These are phyloP conservation scores for Schizothecium vesticola DNA, from an alignment of 495 filamentous ascomycete species.

Conservation along the genomic window DNA sequence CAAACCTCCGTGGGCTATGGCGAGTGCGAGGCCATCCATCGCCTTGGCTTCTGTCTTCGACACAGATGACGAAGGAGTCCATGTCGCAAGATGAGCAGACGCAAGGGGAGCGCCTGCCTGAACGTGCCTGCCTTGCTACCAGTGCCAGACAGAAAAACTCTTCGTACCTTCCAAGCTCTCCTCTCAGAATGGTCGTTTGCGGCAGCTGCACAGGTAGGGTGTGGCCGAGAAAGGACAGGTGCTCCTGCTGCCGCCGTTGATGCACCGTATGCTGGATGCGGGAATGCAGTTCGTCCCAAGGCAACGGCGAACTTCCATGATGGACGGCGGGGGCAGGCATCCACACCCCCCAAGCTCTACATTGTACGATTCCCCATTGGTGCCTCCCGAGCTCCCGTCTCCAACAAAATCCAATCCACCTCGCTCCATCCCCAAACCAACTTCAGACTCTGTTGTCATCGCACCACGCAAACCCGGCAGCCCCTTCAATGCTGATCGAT, in stretches of 20 bases:
- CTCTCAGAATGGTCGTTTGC: not conserved
- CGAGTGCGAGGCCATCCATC: not conserved
- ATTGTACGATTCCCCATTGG: not conserved
- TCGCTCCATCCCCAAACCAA: not conserved
- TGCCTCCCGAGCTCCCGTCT: not conserved
- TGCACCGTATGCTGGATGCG: not conserved
- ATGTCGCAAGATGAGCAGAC: too few relatives aligned
- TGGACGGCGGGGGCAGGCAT: not conserved
- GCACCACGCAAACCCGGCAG: not conserved
- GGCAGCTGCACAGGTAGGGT: not conserved
- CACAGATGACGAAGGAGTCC: not conserved
- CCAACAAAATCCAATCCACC: not conserved
- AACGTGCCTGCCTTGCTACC: not conserved
- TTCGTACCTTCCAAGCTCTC: not conserved
- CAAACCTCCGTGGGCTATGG: not conserved
- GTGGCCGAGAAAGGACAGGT: conserved; percentile 6
- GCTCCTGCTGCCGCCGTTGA: not conserved
- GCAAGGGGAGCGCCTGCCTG: not conserved
- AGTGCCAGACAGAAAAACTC: not conserved
- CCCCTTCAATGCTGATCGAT: not conserved
- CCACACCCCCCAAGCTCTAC: not conserved
- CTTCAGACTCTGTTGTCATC: not conserved
- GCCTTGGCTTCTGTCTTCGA: not conserved
- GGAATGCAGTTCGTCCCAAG: not conserved
- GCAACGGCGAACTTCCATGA: conserved; percentile 3